phyloP scores from a whole-genome alignment of 768 basidiomycete species.

The Lactarius sanguifluus region DNA sequence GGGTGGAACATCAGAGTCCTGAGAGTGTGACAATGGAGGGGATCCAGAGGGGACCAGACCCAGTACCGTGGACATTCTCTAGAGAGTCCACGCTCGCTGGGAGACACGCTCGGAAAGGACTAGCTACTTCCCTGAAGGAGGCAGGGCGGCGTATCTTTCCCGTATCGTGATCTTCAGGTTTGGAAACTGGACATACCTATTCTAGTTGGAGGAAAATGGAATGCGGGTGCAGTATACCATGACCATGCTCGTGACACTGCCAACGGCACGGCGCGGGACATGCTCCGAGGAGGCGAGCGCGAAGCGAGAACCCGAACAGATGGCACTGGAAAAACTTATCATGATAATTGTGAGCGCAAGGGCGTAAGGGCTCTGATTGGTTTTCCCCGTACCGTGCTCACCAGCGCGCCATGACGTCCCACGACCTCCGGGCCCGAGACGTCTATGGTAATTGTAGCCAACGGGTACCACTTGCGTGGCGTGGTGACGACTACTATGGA shows the following conservation, averaged over 20 bases:
- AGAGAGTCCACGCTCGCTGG: neutral
- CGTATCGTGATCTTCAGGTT: neutral
- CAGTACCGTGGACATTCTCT: neutral
- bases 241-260: neutral
- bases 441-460: neutral
- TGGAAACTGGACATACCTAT: neutral
- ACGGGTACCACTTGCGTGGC: neutral
- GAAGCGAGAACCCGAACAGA: neutral
- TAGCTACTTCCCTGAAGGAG: neutral
- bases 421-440: neutral
- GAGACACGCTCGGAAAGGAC: neutral
- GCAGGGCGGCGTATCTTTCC: neutral
- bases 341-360: neutral
- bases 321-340: neutral
- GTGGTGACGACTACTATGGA: neutral
- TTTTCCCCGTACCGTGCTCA: neutral
- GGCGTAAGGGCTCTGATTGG: neutral
- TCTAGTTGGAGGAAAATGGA: neutral
- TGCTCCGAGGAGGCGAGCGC: neutral
- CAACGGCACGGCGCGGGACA: neutral
- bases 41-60: neutral
- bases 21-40: neutral
- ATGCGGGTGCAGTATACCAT: neutral
- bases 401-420: neutral
- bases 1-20: neutral